Evolutionary conservation across 176 grass and related monocot genomes (phyloP), one percentile per base, ranked within the genome.

Genomic region (Oryza nivara): DNA sequence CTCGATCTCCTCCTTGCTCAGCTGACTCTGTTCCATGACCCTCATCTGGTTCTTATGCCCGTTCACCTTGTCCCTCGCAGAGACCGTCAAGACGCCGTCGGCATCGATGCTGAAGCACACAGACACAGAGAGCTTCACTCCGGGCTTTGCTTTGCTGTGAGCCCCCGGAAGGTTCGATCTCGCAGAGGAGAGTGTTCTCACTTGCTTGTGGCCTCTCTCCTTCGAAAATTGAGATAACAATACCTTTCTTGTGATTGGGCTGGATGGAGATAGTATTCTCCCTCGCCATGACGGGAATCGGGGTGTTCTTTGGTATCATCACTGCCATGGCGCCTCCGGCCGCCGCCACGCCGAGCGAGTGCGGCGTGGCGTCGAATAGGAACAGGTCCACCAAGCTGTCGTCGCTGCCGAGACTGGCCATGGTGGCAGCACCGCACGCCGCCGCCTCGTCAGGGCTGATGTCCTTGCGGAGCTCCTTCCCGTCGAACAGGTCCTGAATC

Each of bases 21-120:
- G 68, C 68, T 68, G 68, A 19, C 54, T 26, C 19, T 76, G 23
- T 14, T 76, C 54, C 41, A 14, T 67, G 26, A 84, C 14, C 41
- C 1, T 85, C 48, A 68, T 68, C 73, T 76, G 36, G 1, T 77
- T 67, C 23, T 67, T 80, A 11, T 65, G 45, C 11, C 30, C 28
- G 3, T 58, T 80, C 40, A 41, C 3, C 71, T 40, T 84, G 41
- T 84, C 65, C 32, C 12, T 75, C 1, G 82, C 70, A 0, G 19
- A 75, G 19, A 89, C 88, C 54, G 83, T 89, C 45, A 89, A 45
- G 46, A 86, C 74, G 1, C 88, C 82, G 47, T 81, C 74, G 28
- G 70, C 77, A 36, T 89, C 88, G n/a, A 85, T 74, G 64, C 70
- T 81, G 54, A 89, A 81, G 35, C 56, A 17, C 19, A 89, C 75